Base-by-base conservation (phyloP, 164 flowering plant genomes). In the Malania oleifera region DNA sequence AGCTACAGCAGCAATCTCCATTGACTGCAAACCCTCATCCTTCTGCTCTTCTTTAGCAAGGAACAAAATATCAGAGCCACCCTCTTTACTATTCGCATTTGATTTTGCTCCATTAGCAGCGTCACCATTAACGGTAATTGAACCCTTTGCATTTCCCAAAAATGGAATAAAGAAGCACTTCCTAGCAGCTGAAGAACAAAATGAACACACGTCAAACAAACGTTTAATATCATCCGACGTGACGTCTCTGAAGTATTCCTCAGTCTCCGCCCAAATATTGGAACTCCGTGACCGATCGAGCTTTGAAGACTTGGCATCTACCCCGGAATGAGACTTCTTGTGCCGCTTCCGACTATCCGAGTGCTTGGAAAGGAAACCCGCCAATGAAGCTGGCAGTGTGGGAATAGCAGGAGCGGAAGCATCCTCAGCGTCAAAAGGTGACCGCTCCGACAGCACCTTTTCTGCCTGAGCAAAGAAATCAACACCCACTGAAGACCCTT, bases 191-290 rank as follows among this genome's bases (percentile, higher is more conserved):
- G 67, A 62, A 56, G 49, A 54, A 27, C 52, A 51, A 48, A 61
- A 27, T 9, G 68, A 62, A 24, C 72, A 67, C 38, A 63, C 29
- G n/a, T 63, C 52, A 22, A 31, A 52, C 65, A 91, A 67, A 49
- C 59, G 57, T 60, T 83, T 90, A 19, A 95, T 66, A 62, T 95
- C 99, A 0, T 53, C 57, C 62, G 79, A 65, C 18, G 69, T 68
- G 63, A 95, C 47, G 47, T 70, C 81, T 26, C 96, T 76, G 54
- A 95, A 95, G 61, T 81, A 91, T 1, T 80, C 96, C 68, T 89
- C 95, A 0, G 77, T 83, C 39, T 81, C 84, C 13, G 52, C 67
- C 99, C 99, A 95, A 51, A 91, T 64, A 52, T 52, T 78, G 1
- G 64, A 25, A 44, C 63, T 65, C 14, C 60, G 51, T 3, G 65